Evolutionary conservation across 148 eudicot genomes (phyloP).

Genomic region (Rhododendron griersonianum): DNA sequence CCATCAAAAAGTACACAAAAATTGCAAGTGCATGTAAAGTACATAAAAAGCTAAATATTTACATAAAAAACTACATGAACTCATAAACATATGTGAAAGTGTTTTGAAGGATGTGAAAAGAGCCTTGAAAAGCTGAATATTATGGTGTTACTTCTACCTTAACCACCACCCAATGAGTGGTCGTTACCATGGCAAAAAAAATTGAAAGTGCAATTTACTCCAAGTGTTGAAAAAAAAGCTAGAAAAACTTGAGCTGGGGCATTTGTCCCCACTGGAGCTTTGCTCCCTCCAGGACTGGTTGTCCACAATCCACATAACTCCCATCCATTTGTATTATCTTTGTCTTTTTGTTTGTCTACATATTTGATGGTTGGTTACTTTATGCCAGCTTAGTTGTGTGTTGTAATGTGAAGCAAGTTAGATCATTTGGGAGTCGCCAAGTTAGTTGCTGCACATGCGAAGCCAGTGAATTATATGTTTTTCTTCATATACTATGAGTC

Average conservation of each 20-base stretch:
- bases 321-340: neutral
- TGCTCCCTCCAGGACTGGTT: neutral
- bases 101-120: neutral
- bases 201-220: neutral
- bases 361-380: neutral
- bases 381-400: conserved; percentile 12
- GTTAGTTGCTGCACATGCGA: conserved; percentile 84
- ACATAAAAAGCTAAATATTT: neutral
- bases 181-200: neutral
- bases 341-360: conserved; percentile 1
- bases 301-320: neutral
- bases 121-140: neutral
- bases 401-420: conserved; percentile 60
- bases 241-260: neutral
- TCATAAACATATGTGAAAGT: neutral
- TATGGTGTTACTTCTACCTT: neutral
- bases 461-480: conserved; percentile 95
- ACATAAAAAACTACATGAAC: neutral
- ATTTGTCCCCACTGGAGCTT: neutral
- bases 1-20: neutral
- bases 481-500: conserved; percentile 69
- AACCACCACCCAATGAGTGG: neutral
- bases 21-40: neutral
- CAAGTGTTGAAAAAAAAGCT: neutral
- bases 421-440: conserved; percentile 79